Evolutionary conservation across 1,139 yeast genomes (phyloP), one percentile per base, ranked within the genome.

Genomic region (Blastobotrys ciferrii): DNA sequence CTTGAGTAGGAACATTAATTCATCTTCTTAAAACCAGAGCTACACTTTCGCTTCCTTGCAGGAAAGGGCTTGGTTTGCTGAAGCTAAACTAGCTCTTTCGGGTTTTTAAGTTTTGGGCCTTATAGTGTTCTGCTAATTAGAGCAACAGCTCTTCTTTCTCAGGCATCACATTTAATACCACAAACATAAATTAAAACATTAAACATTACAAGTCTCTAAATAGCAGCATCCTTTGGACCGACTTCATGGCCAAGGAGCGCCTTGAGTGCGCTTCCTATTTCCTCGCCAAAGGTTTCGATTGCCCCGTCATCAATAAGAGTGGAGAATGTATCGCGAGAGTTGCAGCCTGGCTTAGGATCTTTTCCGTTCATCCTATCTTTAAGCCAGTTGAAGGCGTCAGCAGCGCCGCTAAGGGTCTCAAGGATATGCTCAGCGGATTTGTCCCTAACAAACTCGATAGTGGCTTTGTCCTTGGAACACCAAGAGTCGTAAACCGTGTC

Each of bases 381-480:
- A 12, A 46, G 33, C 49, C 49, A 46, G 15, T 11, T 15, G 31
- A 42, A 18, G 3, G 46, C 49, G 19, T 13, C 35, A 5, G 43
- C 33, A 6, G 28, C 13, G n/a, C 49, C 49, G 4, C 17, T 13
- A 31, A 46, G 32, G 13, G 43, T 43, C 43, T 30, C 35, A 11
- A 19, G 6, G 30, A 14, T 31, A 30, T 59, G 63, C 19, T 46
- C 52, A 5, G 32, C 41, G n/a, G 42, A 47, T 2, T 40, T 4
- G 32, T 48, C 49, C 14, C 53, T 53, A 35, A 43, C 36, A 50
- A 58, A 65, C 32, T 52, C 46, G 17, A 65, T 55, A 15, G 55
- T 43, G 13, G 58, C 50, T n/a, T n/a, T n/a, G 19, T 67, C 66
- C 3, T 48, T 49, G 23, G 49, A 18, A 52, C 69, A 65, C 56